Evolutionary conservation across 164 flowering plant species (phyloP).

Genomic region (Warburgia ugandensis): DNA sequence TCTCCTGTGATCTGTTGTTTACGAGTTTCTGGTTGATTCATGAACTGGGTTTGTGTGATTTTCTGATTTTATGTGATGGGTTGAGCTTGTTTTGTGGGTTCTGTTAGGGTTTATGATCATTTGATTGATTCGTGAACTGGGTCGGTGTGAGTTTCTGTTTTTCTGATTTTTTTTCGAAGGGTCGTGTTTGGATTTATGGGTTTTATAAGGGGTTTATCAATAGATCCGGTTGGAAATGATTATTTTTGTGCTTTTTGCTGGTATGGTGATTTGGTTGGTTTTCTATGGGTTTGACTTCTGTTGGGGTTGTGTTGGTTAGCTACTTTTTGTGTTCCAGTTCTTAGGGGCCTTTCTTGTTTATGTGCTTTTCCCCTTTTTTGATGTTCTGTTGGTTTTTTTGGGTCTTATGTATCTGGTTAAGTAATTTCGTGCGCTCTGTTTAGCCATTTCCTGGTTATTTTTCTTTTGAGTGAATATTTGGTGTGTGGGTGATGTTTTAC

Average conservation of each 20-base stretch:
- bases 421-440: background rate
- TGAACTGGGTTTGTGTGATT: background rate
- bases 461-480: background rate
- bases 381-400: background rate
- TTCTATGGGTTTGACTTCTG: background rate
- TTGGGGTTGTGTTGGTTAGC: background rate
- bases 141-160: background rate
- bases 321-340: background rate
- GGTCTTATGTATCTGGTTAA: background rate
- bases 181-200: no score
- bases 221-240: no score
- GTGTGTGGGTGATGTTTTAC: no score
- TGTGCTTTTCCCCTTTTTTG: background rate
- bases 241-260: no score
- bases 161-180: background rate
- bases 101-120: constrained; percentile 19
- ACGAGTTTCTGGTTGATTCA: background rate
- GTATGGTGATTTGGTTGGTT: no score
- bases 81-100: constrained; percentile 4
- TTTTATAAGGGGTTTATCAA: no score
- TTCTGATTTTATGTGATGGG: background rate
- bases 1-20: constrained; percentile 2
- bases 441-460: background rate
- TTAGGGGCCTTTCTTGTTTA: background rate
- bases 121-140: background rate